phyloP scores from a whole-genome alignment of 2,329 filamentous ascomycete species.

The Pestalotiopsis sp. region DNA sequence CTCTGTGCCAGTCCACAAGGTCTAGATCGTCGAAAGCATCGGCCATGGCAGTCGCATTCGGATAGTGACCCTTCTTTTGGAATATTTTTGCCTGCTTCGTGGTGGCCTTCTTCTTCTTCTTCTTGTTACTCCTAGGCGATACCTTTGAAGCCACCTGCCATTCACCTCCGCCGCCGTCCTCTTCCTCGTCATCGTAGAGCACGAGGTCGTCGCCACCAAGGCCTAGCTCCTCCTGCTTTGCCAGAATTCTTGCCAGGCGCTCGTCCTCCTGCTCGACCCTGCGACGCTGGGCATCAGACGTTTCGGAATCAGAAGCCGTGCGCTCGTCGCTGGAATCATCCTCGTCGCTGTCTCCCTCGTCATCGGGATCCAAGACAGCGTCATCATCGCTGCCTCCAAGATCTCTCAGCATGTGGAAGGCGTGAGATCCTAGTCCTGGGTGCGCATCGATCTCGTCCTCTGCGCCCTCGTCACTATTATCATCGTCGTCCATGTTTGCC shows the following conservation, averaged over 20 bases:
- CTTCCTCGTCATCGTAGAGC: constrained; percentile 53
- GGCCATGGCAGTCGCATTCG: constrained; percentile 42
- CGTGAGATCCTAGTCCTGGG: constrained; percentile 23
- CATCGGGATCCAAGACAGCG: constrained; percentile 28
- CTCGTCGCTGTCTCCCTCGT: constrained; percentile 36
- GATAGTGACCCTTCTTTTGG: constrained; percentile 34
- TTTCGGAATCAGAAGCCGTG: constrained; percentile 22
- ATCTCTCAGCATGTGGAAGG: constrained; percentile 37
- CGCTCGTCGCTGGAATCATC: constrained; percentile 44
- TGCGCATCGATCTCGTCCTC: constrained; percentile 18
- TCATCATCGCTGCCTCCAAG: constrained; percentile 47
- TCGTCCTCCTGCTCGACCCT: constrained; percentile 54
- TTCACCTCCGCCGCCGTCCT: constrained; percentile 32
- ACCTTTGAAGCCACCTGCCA: constrained; percentile 27
- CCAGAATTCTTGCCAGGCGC: constrained; percentile 60
- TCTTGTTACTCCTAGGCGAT: constrained; percentile 27
- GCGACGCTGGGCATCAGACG: constrained; percentile 30
- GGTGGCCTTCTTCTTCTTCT: constrained; percentile 30
- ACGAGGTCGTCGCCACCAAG: constrained; percentile 61
- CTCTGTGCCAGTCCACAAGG: constrained; percentile 79
- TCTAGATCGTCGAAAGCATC: constrained; percentile 72
- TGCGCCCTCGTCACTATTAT: constrained; percentile 30
- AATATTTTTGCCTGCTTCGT: constrained; percentile 26
- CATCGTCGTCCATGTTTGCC: constrained; percentile 54
- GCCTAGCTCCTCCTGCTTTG: constrained; percentile 66